Conservation (phyloP, 225 moss, liverwort and hornwort genomes). For the Neckera pumila region DNA sequence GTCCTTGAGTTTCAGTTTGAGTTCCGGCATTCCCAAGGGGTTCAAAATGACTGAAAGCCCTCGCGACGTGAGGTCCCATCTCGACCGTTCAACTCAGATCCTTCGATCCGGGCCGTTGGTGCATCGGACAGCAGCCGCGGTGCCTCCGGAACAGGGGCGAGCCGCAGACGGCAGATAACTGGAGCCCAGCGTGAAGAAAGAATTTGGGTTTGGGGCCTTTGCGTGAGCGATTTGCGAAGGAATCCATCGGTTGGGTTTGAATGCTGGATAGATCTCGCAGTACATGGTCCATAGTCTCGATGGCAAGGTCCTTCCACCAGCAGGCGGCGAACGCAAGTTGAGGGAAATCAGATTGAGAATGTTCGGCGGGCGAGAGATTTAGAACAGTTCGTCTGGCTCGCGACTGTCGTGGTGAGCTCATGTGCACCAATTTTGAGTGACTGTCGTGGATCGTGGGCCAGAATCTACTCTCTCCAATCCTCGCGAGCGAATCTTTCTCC, state of each 20-base stretch:
- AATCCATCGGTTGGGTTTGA: not conserved
- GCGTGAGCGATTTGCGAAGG: not conserved
- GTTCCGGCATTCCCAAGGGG: not conserved
- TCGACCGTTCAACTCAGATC: not conserved
- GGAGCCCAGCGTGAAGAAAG: not conserved
- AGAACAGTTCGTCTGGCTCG: not conserved
- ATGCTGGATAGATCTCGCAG: not conserved
- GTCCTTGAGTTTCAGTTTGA: no score
- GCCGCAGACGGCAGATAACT: not conserved
- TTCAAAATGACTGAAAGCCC: not conserved
- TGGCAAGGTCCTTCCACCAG: not conserved
- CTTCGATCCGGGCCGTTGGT: not conserved
- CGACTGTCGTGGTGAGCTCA: slow-evolving; percentile 6
- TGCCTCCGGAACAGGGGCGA: not conserved
- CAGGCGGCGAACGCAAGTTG: not conserved
- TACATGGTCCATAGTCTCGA: not conserved
- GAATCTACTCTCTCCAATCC: not conserved
- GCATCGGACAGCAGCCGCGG: not conserved
- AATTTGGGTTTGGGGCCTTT: not conserved
- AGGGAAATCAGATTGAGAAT: not conserved
- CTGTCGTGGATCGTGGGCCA: not conserved
- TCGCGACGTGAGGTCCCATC: not conserved
- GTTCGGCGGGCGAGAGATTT: not conserved
- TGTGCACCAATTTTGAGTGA: slow-evolving; percentile 16
- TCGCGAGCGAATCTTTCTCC: not conserved